Evolutionary conservation across 176 grass and related monocot genomes (phyloP), one percentile per base, ranked within the genome.

Genomic region (Phragmites australis): DNA sequence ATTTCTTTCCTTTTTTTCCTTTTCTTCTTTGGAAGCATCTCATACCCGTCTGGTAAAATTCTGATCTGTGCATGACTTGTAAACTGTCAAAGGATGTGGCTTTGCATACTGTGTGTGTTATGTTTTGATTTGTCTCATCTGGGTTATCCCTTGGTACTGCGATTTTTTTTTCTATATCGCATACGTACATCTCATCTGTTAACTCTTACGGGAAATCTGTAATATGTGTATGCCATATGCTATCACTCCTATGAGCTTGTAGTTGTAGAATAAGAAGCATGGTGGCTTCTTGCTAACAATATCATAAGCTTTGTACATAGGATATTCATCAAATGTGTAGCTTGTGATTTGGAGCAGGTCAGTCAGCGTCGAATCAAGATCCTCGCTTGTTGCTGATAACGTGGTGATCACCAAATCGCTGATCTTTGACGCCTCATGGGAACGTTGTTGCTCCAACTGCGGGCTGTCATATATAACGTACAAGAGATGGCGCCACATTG

Each of bases 381-480:
- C 40, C 39, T 6, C 21, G 2, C 19, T 26, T 53, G 75, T 42
- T 52, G 51, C 18, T 23, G 29, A 31, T 43, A 55, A 9, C 53
- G 9, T 58, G 40, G 22, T 45, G 22, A 5, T 32, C n/a, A 68
- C 9, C 42, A 76, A 13, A 3, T 7, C 54, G 48, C 29, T 39
- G 21, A 46, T 56, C 49, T 72, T 39, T 70, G 49, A 67, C 64
- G 17, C 60, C 15, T 74, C n/a, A n/a, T n/a, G n/a, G n/a, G n/a
- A n/a, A n/a, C n/a, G n/a, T n/a, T n/a, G n/a, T n/a, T n/a, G n/a
- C 41, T 66, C 6, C 23, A 25, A 57, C 51, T 26, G 67, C 9
- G 6, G 51, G 18, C 27, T 56, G 17, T 9, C 47, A 26, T 76
- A 9, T 39, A 26, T 76, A 9, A 37, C n/a, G 0, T 9, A 26